A percentile compares a stretch with the other conserved stretches of the same genome.
These are phyloP conservation scores for Apiospora kogelbergensis DNA, from an alignment of 2,329 filamentous ascomycete genomes.

Conservation along the genomic window DNA sequence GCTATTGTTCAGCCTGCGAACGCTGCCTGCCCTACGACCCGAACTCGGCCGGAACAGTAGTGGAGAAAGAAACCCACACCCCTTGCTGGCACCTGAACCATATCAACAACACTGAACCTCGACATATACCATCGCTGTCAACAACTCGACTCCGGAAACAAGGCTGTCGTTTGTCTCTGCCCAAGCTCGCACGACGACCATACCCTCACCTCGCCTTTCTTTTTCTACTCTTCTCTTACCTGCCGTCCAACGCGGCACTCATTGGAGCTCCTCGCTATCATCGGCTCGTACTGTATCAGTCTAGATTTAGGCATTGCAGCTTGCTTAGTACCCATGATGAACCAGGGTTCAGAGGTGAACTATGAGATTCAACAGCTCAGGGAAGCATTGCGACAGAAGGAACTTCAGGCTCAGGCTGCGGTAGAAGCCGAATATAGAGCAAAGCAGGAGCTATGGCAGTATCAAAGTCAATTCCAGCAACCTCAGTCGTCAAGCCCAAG, in stretches of 20 bases:
- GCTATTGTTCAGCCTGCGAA: constrained; percentile 2
- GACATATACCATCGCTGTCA: background rate
- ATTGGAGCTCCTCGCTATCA: background rate
- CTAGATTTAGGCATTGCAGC: constrained; percentile 1
- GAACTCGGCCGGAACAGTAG: background rate
- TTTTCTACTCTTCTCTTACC: background rate
- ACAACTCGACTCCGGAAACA: background rate
- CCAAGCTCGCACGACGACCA: background rate
- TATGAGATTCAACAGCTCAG: constrained; percentile 27
- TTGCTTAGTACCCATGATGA: constrained; percentile 22
- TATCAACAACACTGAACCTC: background rate
- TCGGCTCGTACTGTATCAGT: constrained; percentile 3
- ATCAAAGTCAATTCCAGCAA: constrained; percentile 27
- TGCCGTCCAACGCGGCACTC: background rate
- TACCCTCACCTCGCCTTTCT: background rate
- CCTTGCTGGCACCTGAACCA: constrained; percentile 2
- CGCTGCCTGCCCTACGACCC: background rate
- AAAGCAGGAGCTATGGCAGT: constrained; percentile 24
- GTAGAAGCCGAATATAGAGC: constrained; percentile 23
- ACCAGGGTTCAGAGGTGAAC: constrained; percentile 23
- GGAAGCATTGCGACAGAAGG: constrained; percentile 22
- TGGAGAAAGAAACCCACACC: constrained; percentile 1
- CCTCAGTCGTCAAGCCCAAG: constrained; percentile 23
- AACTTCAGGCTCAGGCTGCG: constrained; percentile 20
- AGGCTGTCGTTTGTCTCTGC: constrained; percentile 8